Percentiles rank a stretch among this genome's conserved stretches.
Conservation (phyloP, 2,329 filamentous ascomycete species). For the Cryphonectria radicalis region DNA sequence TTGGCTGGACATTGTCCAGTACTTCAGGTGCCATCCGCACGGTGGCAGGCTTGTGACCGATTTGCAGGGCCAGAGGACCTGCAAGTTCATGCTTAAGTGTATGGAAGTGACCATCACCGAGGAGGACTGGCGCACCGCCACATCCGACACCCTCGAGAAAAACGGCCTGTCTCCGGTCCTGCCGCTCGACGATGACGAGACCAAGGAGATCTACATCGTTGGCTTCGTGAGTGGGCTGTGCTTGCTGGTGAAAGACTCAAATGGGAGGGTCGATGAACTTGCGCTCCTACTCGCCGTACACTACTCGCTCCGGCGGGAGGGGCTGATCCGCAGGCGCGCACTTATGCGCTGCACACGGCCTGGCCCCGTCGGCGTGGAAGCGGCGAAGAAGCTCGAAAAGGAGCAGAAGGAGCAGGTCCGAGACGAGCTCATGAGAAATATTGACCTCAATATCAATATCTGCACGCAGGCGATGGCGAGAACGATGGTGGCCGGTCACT, state of each 20-base stretch:
- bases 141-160: neutral
- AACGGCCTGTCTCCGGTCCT: neutral
- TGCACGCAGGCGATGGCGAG: no score
- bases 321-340: neutral
- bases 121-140: neutral
- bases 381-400: no score
- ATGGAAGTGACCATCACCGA: neutral
- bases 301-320: no score
- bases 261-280: no score
- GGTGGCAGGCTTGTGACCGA: neutral
- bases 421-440: no score
- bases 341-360: neutral
- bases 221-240: neutral
- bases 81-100: neutral
- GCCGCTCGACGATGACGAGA: neutral
- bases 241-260: neutral
- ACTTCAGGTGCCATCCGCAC: neutral
- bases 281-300: no score
- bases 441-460: no score
- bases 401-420: no score
- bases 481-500: no score
- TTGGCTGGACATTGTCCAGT: neutral
- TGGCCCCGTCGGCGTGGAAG: no score
- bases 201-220: neutral
- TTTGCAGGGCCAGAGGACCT: neutral